These are phyloP conservation scores for Ascochyta clinopodiicola DNA, from an alignment of 2,329 filamentous ascomycete species.

Conservation along the genomic window DNA sequence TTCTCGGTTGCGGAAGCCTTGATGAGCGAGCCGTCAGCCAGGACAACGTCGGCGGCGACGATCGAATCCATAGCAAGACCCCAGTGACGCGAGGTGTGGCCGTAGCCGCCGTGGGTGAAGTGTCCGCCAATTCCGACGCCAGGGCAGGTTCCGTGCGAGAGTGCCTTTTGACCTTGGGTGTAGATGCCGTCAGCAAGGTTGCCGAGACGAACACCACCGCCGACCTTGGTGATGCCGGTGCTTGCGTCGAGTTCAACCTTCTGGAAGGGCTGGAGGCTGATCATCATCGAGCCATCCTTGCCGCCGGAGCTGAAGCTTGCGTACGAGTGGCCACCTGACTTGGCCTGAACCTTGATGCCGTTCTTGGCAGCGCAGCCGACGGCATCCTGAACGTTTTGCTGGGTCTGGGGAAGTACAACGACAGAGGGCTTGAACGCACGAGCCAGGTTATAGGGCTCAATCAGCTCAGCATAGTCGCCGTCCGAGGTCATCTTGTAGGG, in stretches of 20 bases:
- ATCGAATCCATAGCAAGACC: conserved; percentile 47
- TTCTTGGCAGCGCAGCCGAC: conserved; percentile 63
- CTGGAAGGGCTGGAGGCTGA: conserved; percentile 57
- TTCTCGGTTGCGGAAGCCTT: conserved; percentile 43
- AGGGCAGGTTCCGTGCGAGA: conserved; percentile 62
- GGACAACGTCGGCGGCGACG: conserved; percentile 46
- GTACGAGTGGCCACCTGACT: conserved; percentile 70
- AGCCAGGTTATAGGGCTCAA: conserved; percentile 48
- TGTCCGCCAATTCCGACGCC: conserved; percentile 50
- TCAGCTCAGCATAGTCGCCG: conserved; percentile 33
- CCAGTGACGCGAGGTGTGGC: conserved; percentile 45
- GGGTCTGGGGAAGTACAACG: conserved; percentile 62
- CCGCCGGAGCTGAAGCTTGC: conserved; percentile 59
- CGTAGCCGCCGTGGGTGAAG: conserved; percentile 46
- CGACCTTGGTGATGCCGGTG: conserved; percentile 53
- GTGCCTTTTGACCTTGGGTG: conserved; percentile 47
- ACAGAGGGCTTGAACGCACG: conserved; percentile 57
- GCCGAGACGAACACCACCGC: conserved; percentile 58
- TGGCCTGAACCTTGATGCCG: conserved; percentile 64
- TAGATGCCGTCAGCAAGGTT: conserved; percentile 46
- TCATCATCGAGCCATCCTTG: conserved; percentile 56
- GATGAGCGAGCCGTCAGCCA: conserved; percentile 48
- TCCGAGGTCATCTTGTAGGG: conserved; percentile 40
- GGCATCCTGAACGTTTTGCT: conserved; percentile 62
- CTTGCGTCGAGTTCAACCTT: conserved; percentile 51